Base-by-base conservation (phyloP, 2,329 filamentous ascomycete species). In the Penicillium glabrum region DNA sequence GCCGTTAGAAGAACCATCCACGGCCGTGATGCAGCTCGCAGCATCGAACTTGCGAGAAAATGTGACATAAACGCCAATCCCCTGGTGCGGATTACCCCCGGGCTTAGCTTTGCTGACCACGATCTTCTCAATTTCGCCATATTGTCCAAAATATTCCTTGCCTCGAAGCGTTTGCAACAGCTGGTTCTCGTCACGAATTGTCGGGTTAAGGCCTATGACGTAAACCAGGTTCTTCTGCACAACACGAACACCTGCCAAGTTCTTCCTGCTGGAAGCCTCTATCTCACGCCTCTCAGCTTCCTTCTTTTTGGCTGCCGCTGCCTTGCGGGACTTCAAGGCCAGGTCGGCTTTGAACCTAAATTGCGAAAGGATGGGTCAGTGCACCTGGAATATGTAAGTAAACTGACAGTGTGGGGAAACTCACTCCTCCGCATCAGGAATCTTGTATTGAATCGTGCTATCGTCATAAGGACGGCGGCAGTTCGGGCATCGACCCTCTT, bases 181-280 rank as follows among this genome's bases (percentile, higher is more conserved):
- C 56, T 77, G 75, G 66, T 93, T 91, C 72, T 98, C 93, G 76
- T 99, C 95, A 61, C 91, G 89, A 60, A 96, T 91, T 33, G 89
- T 93, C 13, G 95, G 95, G 61, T 90, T 96, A 26, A 99, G 82
- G 50, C 95, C 95, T 35, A 96, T 96, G 61, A 99, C 93, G 75
- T 99, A 99, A 62, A 99, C 95, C 46, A 99, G 85, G 72, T 99
- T 99, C 80, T 98, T 98, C 77, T 99, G 95, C 41, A 98, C 91
- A 45, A 99, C 95, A 48, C 95, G 87, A 48, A 99, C 90, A 56
- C 95, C 95, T 53, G 96, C 91, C 27, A 99, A 84, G 71, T 97
- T 96, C 75, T 98, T 98, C 62, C 95, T 89, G 74, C 91, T 96
- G 58, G 96, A 89, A 58, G 91, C 93, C 75, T 99, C 96, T 59